phyloP scores from a whole-genome alignment of 176 grass and related monocot species.

The Carex scoparia region DNA sequence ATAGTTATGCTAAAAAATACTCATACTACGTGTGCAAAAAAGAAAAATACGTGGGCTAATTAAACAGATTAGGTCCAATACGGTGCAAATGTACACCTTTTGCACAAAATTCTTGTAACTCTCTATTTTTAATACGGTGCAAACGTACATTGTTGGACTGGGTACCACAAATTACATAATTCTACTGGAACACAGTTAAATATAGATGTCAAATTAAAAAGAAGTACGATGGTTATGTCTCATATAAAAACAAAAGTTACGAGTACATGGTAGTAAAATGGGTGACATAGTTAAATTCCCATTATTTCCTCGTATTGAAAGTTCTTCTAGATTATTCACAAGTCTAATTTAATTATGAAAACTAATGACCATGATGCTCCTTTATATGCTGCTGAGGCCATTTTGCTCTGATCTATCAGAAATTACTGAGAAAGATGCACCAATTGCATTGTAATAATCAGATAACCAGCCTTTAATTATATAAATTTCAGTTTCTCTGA shows the following conservation, averaged over 20 bases:
- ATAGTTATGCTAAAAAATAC: background rate
- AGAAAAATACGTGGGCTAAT: background rate
- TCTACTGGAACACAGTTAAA: background rate
- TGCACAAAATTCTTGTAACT: too few species aligned
- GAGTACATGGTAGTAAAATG: background rate
- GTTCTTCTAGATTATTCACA: background rate
- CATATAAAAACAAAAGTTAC: background rate
- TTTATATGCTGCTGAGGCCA: background rate
- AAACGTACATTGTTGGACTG: too few species aligned
- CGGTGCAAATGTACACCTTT: background rate
- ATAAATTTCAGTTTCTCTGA: conserved; percentile 66
- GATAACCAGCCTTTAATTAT: conserved; percentile 70
- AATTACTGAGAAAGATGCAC: conserved; percentile 26
- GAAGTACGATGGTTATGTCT: background rate
- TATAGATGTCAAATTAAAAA: background rate
- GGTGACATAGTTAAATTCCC: background rate
- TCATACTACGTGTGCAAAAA: background rate
- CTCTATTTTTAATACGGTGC: too few species aligned
- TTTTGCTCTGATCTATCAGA: background rate
- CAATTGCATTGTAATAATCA: conserved; percentile 45
- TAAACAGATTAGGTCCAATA: background rate
- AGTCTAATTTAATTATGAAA: background rate
- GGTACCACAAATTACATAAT: background rate
- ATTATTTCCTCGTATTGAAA: background rate
- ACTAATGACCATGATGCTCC: background rate